A percentile compares a stretch with the other conserved stretches of the same genome.
These are phyloP conservation scores for Crucihimalaya himalaica DNA, from an alignment of 345 rosid genomes.

Conservation along the genomic window DNA sequence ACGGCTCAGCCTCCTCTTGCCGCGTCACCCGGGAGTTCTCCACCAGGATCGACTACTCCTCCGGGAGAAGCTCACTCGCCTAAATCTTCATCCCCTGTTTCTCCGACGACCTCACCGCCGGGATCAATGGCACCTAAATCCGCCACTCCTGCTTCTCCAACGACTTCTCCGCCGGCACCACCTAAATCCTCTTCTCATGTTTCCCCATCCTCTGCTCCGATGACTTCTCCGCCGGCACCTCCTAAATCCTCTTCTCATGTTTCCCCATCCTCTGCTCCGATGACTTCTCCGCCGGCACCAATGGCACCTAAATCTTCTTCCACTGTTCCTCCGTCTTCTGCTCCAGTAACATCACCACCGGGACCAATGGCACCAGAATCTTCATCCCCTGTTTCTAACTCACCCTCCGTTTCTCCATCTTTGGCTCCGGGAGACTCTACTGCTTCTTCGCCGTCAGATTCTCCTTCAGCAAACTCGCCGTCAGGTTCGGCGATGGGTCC, in stretches of 20 bases:
- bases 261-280: constrained; percentile 29
- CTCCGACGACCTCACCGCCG: constrained; percentile 24
- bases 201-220: too few species aligned
- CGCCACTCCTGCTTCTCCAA: constrained; percentile 30
- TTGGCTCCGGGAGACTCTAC: constrained; percentile 26
- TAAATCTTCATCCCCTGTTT: constrained; percentile 22
- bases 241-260: constrained; percentile 16
- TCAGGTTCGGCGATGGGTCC: constrained; percentile 11
- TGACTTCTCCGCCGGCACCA: constrained; percentile 11
- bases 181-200: constrained; percentile 25
- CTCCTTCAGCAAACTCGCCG: background rate
- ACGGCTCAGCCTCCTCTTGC: constrained; percentile 40
- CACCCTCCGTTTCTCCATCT: constrained; percentile 1
- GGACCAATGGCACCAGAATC: constrained; percentile 2
- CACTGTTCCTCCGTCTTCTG: constrained; percentile 18
- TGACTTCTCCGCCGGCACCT: constrained; percentile 20
- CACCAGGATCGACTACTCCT: constrained; percentile 16
- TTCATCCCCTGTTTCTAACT: constrained; percentile 25
- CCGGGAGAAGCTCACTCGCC: constrained; percentile 22
- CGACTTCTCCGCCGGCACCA: constrained; percentile 26
- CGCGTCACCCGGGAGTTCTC: constrained; percentile 31
- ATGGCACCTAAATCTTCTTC: constrained; percentile 13
- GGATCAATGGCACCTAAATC: constrained; percentile 27
- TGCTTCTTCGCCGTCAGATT: constrained; percentile 10
- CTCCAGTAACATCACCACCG: constrained; percentile 4